Evolutionary conservation across 345 rosid species (phyloP).

Genomic region (Zanthoxylum bungeanum): DNA sequence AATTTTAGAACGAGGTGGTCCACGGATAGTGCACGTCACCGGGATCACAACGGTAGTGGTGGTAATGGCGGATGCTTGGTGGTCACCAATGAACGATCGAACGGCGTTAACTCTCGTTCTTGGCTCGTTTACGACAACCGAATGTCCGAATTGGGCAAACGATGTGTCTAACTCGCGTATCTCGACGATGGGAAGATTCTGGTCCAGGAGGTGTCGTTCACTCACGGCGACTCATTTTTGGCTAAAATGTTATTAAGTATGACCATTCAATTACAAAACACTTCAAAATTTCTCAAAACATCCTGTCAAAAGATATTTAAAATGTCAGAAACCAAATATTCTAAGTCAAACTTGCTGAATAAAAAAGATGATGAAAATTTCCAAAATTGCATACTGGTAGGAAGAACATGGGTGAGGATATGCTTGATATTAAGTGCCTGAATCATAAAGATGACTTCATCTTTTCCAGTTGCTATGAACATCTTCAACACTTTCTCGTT

Average conservation of each 20-base stretch:
- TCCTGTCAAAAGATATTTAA: constrained; percentile 33
- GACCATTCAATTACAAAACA: background rate
- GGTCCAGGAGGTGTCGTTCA: too few species aligned
- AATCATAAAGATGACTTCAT: constrained; percentile 63
- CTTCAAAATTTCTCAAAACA: constrained; percentile 64
- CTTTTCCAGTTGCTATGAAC: constrained; percentile 73
- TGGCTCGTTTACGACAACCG: too few species aligned
- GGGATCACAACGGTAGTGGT: too few species aligned
- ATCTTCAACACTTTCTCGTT: constrained; percentile 66
- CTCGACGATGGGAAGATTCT: too few species aligned
- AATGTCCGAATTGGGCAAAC: too few species aligned
- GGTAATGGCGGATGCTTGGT: too few species aligned
- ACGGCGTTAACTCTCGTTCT: too few species aligned
- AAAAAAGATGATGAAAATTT: background rate
- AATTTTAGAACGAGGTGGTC: too few species aligned
- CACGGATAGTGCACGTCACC: too few species aligned
- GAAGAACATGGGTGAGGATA: constrained; percentile 58
- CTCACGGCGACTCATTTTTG: background rate
- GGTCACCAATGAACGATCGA: too few species aligned
- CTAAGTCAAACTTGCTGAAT: background rate
- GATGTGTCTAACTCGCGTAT: too few species aligned
- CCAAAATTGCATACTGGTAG: constrained; percentile 63
- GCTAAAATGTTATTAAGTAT: constrained; percentile 3
- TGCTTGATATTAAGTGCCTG: constrained; percentile 57
- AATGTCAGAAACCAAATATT: constrained; percentile 17